phyloP scores from a whole-genome alignment of 2,329 filamentous ascomycete genomes.

The Phaeosphaeriaceae sp. region DNA sequence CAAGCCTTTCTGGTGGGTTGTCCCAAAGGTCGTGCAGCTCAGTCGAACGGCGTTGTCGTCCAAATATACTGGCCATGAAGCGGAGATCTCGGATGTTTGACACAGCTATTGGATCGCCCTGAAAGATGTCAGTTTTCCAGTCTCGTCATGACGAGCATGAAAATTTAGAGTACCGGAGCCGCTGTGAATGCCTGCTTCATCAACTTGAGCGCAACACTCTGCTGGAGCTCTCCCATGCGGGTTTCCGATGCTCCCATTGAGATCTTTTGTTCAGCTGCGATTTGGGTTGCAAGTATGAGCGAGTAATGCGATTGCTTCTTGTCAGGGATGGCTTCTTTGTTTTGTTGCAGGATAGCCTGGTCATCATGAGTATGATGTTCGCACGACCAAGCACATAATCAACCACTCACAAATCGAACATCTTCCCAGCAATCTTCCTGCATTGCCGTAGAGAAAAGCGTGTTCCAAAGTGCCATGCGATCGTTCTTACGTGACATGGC shows the following conservation, averaged over 20 bases:
- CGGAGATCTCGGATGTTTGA: slow-evolving; percentile 41
- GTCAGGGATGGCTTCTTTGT: slow-evolving; percentile 29
- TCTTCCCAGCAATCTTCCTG: slow-evolving; percentile 44
- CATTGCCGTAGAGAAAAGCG: slow-evolving; percentile 36
- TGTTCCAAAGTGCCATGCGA: slow-evolving; percentile 35
- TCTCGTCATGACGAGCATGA: neutral
- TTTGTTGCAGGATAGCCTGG: slow-evolving; percentile 39
- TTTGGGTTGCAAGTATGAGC: slow-evolving; percentile 37
- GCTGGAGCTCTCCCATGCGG: slow-evolving; percentile 25
- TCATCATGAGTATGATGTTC: slow-evolving; percentile 10
- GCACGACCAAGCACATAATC: neutral
- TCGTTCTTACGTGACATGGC: slow-evolving; percentile 27
- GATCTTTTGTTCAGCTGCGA: slow-evolving; percentile 33
- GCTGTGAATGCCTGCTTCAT: slow-evolving; percentile 38
- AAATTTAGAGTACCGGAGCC: slow-evolving; percentile 20
- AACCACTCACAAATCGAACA: slow-evolving; percentile 35
- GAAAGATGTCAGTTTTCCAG: slow-evolving; percentile 13
- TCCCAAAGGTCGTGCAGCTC: slow-evolving; percentile 38
- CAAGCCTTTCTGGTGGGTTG: slow-evolving; percentile 20
- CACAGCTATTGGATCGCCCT: slow-evolving; percentile 37
- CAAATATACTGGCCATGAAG: slow-evolving; percentile 43
- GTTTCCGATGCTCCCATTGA: slow-evolving; percentile 19
- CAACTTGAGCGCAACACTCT: slow-evolving; percentile 28
- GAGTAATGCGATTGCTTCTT: slow-evolving; percentile 36
- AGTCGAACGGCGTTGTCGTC: slow-evolving; percentile 26